Evolutionary conservation across 352 stramenopile genomes (phyloP).

Genomic region (Phytophthora cactorum): DNA sequence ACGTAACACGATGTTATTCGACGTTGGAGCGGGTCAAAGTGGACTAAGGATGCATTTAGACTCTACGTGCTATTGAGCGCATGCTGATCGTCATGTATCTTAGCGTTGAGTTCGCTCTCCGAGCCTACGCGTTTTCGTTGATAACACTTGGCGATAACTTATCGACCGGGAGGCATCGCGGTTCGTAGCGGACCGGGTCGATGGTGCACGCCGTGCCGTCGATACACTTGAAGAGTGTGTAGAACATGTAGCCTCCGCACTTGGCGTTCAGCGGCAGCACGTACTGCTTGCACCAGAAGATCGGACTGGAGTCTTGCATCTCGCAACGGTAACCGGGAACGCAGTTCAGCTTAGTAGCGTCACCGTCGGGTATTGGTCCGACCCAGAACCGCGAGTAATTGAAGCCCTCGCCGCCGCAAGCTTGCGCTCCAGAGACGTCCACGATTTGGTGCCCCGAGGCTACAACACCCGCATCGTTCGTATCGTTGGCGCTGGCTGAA

Average conservation of each 20-base stretch:
- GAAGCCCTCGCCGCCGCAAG: conserved; percentile 26
- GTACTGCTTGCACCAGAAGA: conserved; percentile 38
- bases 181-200: conserved; percentile 17
- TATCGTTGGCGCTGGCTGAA: background rate
- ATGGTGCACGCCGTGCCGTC: conserved; percentile 28
- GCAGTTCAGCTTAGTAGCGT: conserved; percentile 26
- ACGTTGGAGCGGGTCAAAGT: background rate
- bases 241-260: conserved; percentile 33
- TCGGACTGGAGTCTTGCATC: conserved; percentile 4
- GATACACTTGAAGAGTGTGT: conserved; percentile 36
- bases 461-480: conserved; percentile 1
- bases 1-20: background rate
- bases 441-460: conserved; percentile 21
- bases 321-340: conserved; percentile 29
- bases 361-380: conserved; percentile 15
- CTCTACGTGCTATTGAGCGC: too few species aligned
- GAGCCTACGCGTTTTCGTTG: background rate
- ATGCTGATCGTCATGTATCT: too few species aligned
- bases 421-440: conserved; percentile 28
- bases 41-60: too few species aligned
- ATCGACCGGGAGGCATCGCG: conserved; percentile 22
- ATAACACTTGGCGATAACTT: background rate
- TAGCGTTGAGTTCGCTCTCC: too few species aligned
- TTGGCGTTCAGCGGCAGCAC: conserved; percentile 28
- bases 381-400: conserved; percentile 32